A percentile compares a stretch with the other conserved stretches of the same genome.
phyloP scores from a whole-genome alignment of 1,139 yeast species.

The Meyerozyma elateridarum region DNA sequence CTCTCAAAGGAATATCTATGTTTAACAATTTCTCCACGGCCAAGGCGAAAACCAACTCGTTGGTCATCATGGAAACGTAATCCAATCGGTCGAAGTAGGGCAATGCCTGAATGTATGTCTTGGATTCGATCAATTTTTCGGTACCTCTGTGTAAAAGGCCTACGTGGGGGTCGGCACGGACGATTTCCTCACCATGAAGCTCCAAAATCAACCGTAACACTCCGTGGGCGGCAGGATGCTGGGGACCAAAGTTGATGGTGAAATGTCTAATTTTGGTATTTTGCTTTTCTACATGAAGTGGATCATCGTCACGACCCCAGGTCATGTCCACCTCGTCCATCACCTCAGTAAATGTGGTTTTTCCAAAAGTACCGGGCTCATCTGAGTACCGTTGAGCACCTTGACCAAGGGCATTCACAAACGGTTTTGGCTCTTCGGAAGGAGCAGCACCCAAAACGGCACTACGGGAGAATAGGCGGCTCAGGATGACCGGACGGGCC shows the following conservation, averaged over 20 bases:
- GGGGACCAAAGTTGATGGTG: constrained; percentile 89
- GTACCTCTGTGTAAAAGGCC: constrained; percentile 88
- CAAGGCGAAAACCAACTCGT: constrained; percentile 79
- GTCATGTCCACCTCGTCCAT: constrained; percentile 47
- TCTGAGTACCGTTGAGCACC: constrained; percentile 32
- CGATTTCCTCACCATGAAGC: constrained; percentile 84
- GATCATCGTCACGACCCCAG: constrained; percentile 44
- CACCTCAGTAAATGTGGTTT: constrained; percentile 43
- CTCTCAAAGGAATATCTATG: constrained; percentile 81
- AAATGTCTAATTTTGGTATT: constrained; percentile 73
- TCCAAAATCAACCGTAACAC: constrained; percentile 83
- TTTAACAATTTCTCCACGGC: constrained; percentile 85
- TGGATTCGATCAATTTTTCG: constrained; percentile 79
- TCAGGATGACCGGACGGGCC: not conserved
- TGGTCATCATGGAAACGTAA: constrained; percentile 90
- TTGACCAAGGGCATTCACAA: constrained; percentile 33
- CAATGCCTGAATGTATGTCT: constrained; percentile 80
- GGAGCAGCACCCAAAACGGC: constrained; percentile 13
- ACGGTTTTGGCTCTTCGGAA: constrained; percentile 22
- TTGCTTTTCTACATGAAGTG: constrained; percentile 40
- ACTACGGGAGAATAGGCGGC: constrained; percentile 9
- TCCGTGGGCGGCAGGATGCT: constrained; percentile 95
- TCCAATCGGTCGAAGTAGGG: constrained; percentile 88
- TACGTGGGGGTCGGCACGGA: constrained; percentile 84
- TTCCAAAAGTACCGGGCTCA: constrained; percentile 31